Evolutionary conservation across 2,329 filamentous ascomycete species (phyloP).

Genomic region (Coniella lustricola): DNA sequence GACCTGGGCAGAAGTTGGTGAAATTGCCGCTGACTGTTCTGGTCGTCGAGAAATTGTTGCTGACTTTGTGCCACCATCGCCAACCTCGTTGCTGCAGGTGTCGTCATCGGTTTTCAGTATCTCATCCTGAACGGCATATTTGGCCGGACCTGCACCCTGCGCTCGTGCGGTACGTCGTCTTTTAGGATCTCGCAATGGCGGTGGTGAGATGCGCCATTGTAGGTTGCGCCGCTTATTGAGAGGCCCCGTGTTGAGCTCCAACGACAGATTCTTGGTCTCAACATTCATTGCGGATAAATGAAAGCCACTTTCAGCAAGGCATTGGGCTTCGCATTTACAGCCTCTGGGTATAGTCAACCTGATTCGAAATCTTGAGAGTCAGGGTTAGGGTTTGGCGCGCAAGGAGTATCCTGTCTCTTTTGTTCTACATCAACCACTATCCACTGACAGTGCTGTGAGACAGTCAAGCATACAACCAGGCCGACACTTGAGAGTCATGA

Average conservation of each 20-base stretch:
- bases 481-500: too few relatives aligned
- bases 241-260: conserved; percentile 35
- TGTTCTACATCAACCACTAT: too few relatives aligned
- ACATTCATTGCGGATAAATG: not conserved
- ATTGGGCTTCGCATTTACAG: too few relatives aligned
- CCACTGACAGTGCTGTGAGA: too few relatives aligned
- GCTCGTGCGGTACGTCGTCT: conserved; percentile 11
- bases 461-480: too few relatives aligned
- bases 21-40: not conserved
- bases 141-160: not conserved
- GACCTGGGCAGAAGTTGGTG: conserved; percentile 28
- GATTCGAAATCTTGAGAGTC: too few relatives aligned
- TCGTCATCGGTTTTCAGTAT: too few relatives aligned
- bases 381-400: too few relatives aligned
- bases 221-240: conserved; percentile 41
- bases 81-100: conserved; percentile 6
- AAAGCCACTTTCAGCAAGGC: too few relatives aligned
- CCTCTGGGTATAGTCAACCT: too few relatives aligned
- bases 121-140: conserved; percentile 4
- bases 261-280: conserved; percentile 19
- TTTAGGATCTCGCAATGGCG: conserved; percentile 22
- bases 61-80: conserved; percentile 11
- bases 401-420: too few relatives aligned
- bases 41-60: not conserved
- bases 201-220: conserved; percentile 27